Percentiles rank a stretch among this genome's conserved stretches.
These are phyloP conservation scores for Fusarium transvaalense DNA, from an alignment of 2,329 filamentous ascomycete genomes.

Conservation along the genomic window DNA sequence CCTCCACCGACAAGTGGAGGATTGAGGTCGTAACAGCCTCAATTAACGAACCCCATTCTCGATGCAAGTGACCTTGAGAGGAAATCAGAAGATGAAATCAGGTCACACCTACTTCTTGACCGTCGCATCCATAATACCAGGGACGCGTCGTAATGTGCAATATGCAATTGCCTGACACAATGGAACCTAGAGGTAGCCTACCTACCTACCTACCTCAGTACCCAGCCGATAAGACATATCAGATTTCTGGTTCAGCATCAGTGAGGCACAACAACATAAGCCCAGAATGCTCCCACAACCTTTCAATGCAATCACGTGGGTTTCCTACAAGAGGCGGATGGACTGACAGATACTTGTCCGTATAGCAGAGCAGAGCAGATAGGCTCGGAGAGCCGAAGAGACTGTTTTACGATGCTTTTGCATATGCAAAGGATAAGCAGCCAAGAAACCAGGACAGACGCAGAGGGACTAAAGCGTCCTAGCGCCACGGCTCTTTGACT, in stretches of 20 bases:
- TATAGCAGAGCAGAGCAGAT: not conserved
- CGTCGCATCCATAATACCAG: not conserved
- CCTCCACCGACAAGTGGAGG: not conserved
- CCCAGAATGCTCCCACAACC: constrained; percentile 13
- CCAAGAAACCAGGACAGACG: constrained; percentile 27
- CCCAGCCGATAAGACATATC: constrained; percentile 4
- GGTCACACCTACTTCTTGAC: constrained; percentile 9
- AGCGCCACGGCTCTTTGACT: constrained; percentile 40
- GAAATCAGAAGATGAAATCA: constrained; percentile 22
- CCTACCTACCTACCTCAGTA: not conserved
- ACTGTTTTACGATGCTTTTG: constrained; percentile 18
- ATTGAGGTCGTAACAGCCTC: constrained; percentile 14
- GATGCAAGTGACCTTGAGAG: constrained; percentile 32
- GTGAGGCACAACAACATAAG: constrained; percentile 25
- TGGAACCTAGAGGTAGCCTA: not conserved
- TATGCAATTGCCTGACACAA: constrained; percentile 7
- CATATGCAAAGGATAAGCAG: constrained; percentile 27
- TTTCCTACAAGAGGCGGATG: constrained; percentile 28
- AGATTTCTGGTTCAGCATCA: constrained; percentile 22
- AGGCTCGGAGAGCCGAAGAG: constrained; percentile 29
- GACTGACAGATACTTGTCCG: constrained; percentile 11
- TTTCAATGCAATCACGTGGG: constrained; percentile 44
- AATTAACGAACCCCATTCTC: constrained; percentile 21
- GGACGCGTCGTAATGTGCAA: constrained; percentile 12
- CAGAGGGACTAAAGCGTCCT: constrained; percentile 39